These are phyloP conservation scores for Cerrena zonata DNA, from an alignment of 1,284 basidiomycete genomes.

Conservation along the genomic window DNA sequence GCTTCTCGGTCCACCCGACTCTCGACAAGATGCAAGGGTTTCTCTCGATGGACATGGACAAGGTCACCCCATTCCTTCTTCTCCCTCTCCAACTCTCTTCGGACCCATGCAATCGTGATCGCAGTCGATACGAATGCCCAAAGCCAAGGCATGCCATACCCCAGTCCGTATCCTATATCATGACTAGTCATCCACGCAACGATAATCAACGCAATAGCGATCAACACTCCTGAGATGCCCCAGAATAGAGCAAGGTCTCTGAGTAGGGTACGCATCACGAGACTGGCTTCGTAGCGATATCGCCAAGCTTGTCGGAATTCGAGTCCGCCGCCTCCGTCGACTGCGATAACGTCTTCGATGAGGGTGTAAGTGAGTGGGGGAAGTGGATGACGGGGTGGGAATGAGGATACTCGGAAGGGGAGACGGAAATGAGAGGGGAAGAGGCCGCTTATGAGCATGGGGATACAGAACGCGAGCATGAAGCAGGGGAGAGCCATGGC, in stretches of 20 bases:
- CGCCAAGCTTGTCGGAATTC: conserved; percentile 31
- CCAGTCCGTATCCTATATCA: conserved; percentile 27
- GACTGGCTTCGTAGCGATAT: conserved; percentile 27
- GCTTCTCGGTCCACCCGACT: conserved; percentile 9
- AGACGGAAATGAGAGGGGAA: conserved; percentile 24
- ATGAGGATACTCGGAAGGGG: conserved; percentile 29
- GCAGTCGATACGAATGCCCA: conserved; percentile 23
- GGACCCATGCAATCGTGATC: conserved; percentile 18
- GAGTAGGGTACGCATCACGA: conserved; percentile 25
- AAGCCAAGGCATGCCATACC: conserved; percentile 29
- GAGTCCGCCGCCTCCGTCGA: conserved; percentile 29
- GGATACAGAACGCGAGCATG: conserved; percentile 27
- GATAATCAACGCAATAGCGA: conserved; percentile 22
- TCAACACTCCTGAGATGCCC: conserved; percentile 22
- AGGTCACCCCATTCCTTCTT: conserved; percentile 16
- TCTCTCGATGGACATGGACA: conserved; percentile 9
- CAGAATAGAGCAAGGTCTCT: conserved; percentile 23
- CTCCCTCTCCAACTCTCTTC: conserved; percentile 20
- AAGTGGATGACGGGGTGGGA: conserved; percentile 24
- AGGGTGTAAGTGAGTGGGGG: conserved; percentile 28
- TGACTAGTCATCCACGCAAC: conserved; percentile 23
- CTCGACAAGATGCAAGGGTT: conserved; percentile 13
- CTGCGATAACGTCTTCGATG: conserved; percentile 29
- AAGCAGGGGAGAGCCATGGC: conserved; percentile 29
- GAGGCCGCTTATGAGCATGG: conserved; percentile 26